Percentiles rank a stretch among this genome's conserved stretches.
Evolutionary conservation across 2,329 filamentous ascomycete genomes (phyloP).

Genomic region (Fusarium fujikuroi): DNA sequence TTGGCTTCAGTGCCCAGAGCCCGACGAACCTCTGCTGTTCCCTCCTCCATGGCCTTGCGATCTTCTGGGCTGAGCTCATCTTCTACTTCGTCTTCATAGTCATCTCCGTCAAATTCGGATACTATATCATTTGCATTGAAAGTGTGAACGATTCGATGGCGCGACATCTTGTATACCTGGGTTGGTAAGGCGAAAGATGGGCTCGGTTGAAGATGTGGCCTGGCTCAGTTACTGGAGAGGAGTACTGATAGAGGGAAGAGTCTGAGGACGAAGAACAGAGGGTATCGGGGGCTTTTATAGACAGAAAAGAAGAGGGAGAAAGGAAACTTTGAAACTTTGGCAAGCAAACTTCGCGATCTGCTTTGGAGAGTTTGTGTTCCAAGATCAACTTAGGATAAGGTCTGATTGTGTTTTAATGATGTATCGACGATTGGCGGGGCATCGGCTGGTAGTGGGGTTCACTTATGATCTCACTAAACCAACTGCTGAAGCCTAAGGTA

Average conservation of each 20-base stretch:
- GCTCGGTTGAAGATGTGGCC: not conserved
- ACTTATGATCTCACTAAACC: conserved; percentile 36
- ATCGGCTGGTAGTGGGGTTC: conserved; percentile 40
- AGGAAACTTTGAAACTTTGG: too few relatives aligned
- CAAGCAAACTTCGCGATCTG: not conserved
- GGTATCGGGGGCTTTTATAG: not conserved
- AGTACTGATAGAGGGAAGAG: not conserved
- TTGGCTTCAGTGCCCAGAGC: conserved; percentile 69
- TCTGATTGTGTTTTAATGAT: conserved; percentile 23
- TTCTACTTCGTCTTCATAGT: conserved; percentile 58
- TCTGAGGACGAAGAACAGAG: not conserved
- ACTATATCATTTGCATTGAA: conserved; percentile 61
- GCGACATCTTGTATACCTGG: conserved; percentile 36
- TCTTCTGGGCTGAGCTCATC: conserved; percentile 62
- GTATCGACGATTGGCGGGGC: conserved; percentile 37
- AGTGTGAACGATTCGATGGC: conserved; percentile 49
- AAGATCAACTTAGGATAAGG: not conserved
- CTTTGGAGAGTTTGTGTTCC: not conserved
- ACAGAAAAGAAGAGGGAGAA: not conserved
- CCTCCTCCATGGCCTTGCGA: conserved; percentile 66
- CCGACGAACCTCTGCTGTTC: conserved; percentile 73
- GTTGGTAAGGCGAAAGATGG: not conserved
- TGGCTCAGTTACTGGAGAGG: not conserved
- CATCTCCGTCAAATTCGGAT: conserved; percentile 61
- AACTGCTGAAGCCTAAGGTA: conserved; percentile 6